Conservation (phyloP, 2,329 filamentous ascomycete genomes). For the Rhynchosporium secalis region DNA sequence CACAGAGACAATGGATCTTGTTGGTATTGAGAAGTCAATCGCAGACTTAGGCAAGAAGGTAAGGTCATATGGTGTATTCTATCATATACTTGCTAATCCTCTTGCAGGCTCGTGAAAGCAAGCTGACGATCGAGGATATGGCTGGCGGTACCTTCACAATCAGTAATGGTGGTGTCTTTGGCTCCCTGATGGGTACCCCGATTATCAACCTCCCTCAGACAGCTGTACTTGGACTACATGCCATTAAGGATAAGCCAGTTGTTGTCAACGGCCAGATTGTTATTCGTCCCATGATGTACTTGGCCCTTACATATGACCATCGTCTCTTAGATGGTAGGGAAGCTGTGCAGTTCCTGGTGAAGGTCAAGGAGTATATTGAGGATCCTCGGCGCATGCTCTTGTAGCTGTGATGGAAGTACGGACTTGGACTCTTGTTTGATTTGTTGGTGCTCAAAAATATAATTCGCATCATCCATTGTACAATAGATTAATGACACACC, state of each 20-base stretch:
- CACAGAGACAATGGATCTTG: slow-evolving; percentile 81
- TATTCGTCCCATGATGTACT: slow-evolving; percentile 99
- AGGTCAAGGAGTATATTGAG: slow-evolving; percentile 97
- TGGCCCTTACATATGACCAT: slow-evolving; percentile 97
- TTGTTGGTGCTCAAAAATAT: background rate
- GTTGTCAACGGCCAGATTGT: slow-evolving; percentile 92
- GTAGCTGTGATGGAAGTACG: slow-evolving; percentile 24
- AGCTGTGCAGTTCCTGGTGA: slow-evolving; percentile 93
- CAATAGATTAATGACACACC: slow-evolving; percentile 26
- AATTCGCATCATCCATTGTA: slow-evolving; percentile 20
- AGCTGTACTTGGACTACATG: slow-evolving; percentile 87
- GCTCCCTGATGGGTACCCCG: slow-evolving; percentile 94
- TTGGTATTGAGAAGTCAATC: slow-evolving; percentile 87
- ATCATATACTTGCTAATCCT: slow-evolving; percentile 20
- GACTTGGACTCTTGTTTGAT: background rate
- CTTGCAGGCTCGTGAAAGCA: slow-evolving; percentile 80
- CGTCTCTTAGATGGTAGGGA: slow-evolving; percentile 92
- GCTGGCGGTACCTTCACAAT: slow-evolving; percentile 98
- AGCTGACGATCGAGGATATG: slow-evolving; percentile 99
- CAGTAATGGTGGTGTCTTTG: slow-evolving; percentile 96
- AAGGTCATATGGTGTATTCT: slow-evolving; percentile 10
- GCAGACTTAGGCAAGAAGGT: slow-evolving; percentile 96
- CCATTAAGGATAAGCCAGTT: slow-evolving; percentile 92
- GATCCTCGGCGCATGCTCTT: slow-evolving; percentile 91
- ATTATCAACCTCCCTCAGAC: slow-evolving; percentile 98